Percentiles rank a stretch among this genome's conserved stretches.
Evolutionary conservation across 148 eudicot species (phyloP).

Genomic region (Dianthus caryophyllus): DNA sequence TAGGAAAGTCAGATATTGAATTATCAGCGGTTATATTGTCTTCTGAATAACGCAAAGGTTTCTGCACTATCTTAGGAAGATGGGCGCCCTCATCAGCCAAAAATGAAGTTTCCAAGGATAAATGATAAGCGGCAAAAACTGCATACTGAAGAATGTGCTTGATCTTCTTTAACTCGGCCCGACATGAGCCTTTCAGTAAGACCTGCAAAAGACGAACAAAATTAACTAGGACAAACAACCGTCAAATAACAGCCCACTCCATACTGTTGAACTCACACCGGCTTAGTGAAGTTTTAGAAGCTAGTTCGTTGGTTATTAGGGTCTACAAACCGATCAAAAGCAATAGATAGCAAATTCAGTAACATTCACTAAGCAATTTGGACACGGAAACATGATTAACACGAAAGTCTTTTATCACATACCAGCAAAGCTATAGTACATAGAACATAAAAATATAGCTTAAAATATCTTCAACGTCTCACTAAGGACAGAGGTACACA

Average conservation of each 20-base stretch:
- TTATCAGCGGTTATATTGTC: constrained; percentile 37
- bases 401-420: no score
- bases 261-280: not conserved
- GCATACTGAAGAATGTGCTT: constrained; percentile 83
- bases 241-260: no score
- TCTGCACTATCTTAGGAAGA: constrained; percentile 54
- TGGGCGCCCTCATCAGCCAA: constrained; percentile 97
- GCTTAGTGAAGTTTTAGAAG: not conserved
- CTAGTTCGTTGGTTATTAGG: not conserved
- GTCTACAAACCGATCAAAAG: not conserved
- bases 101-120: constrained; percentile 87
- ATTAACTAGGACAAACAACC: no score
- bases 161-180: constrained; percentile 79
- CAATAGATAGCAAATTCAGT: not conserved
- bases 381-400: no score
- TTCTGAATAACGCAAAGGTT: constrained; percentile 27
- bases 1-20: constrained; percentile 27
- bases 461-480: not conserved
- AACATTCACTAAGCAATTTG: no score
- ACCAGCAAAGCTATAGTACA: no score
- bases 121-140: constrained; percentile 93
- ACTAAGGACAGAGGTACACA: not conserved
- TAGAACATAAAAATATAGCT: not conserved
- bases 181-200: constrained; percentile 71
- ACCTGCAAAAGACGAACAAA: constrained; percentile 36